Conservation (phyloP, 306 rosid species). For the Vachellia collinsii region DNA sequence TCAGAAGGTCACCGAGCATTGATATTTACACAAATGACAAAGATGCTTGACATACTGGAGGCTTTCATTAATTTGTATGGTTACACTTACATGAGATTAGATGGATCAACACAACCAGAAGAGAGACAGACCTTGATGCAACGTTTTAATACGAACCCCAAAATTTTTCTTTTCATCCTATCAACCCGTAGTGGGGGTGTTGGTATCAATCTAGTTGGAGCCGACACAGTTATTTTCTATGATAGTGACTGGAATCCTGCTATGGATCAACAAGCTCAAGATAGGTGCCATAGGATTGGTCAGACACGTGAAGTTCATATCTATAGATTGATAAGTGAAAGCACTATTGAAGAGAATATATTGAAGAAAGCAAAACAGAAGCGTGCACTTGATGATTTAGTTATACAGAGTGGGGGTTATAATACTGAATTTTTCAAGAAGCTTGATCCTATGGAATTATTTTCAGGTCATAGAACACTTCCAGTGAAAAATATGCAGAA, state of each 20-base stretch:
- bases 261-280: constrained; percentile 99
- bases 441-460: constrained; percentile 97
- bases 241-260: constrained; percentile 99
- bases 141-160: constrained; percentile 93
- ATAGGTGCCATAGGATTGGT: constrained; percentile 98
- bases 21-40: constrained; percentile 97
- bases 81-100: constrained; percentile 96
- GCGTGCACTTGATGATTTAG: constrained; percentile 97
- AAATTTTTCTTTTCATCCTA: constrained; percentile 87
- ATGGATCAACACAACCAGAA: constrained; percentile 97
- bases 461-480: constrained; percentile 82
- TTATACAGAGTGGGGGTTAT: constrained; percentile 96
- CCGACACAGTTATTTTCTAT: constrained; percentile 96
- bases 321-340: constrained; percentile 89
- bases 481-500: constrained; percentile 60
- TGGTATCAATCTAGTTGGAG: constrained; percentile 97
- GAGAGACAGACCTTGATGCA: constrained; percentile 98
- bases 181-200: constrained; percentile 99
- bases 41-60: constrained; percentile 96
- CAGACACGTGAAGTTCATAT: constrained; percentile 99
- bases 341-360: constrained; percentile 97
- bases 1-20: constrained; percentile 95
- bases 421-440: constrained; percentile 96
- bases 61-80: constrained; percentile 96
- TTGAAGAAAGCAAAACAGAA: constrained; percentile 98